A percentile compares a stretch with the other conserved stretches of the same genome.
phyloP scores from a whole-genome alignment of 129 eudicot genomes.

The Arctium lappa region DNA sequence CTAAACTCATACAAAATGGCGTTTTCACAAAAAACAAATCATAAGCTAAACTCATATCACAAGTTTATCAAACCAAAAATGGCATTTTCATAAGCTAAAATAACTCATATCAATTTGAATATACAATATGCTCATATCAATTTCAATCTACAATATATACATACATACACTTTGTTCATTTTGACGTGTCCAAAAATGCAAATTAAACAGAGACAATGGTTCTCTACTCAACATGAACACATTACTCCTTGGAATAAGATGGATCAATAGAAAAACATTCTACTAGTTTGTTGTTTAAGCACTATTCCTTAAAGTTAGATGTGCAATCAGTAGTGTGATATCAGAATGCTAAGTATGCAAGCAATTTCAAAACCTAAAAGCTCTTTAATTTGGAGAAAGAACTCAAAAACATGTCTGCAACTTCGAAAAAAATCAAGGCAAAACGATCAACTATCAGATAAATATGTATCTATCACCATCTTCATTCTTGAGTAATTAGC shows the following conservation, averaged over 20 bases:
- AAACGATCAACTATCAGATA: background rate
- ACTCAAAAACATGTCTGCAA: background rate
- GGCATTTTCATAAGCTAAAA: too few species aligned
- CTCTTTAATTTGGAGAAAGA: background rate
- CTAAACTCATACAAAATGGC: too few species aligned
- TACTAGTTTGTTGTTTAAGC: background rate
- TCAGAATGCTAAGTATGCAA: background rate
- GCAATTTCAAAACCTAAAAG: background rate
- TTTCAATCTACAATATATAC: too few species aligned
- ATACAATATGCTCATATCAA: too few species aligned
- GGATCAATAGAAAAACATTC: background rate
- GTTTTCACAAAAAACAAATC: too few species aligned
- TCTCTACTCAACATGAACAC: background rate
- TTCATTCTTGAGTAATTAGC: constrained; percentile 9
- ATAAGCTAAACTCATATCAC: too few species aligned
- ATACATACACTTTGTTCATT: too few species aligned
- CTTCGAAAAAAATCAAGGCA: background rate
- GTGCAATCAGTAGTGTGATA: background rate
- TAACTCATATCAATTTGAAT: too few species aligned
- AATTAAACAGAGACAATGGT: too few species aligned
- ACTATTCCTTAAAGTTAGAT: background rate
- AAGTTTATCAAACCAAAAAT: too few species aligned
- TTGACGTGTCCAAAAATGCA: too few species aligned
- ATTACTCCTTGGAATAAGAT: background rate
- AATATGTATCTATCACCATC: background rate